These are phyloP conservation scores for Xylariales sp. DNA, from an alignment of 2,329 filamentous ascomycete species.

Conservation along the genomic window DNA sequence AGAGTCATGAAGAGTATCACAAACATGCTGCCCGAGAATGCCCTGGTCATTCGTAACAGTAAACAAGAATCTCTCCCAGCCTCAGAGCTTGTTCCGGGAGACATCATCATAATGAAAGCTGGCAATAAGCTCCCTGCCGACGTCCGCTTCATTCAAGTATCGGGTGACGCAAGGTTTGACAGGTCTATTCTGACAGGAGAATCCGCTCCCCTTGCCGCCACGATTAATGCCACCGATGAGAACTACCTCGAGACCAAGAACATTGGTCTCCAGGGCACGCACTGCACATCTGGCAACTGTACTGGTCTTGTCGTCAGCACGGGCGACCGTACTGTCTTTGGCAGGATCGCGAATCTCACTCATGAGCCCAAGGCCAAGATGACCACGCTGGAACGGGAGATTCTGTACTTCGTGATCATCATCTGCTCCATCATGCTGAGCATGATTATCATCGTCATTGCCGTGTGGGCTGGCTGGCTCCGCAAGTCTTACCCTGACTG, in stretches of 20 bases:
- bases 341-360: slow-evolving; percentile 68
- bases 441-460: slow-evolving; percentile 61
- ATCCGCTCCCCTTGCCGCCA: slow-evolving; percentile 39
- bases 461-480: slow-evolving; percentile 70
- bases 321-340: slow-evolving; percentile 70
- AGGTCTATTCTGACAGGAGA: slow-evolving; percentile 66
- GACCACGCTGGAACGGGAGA: slow-evolving; percentile 68
- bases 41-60: slow-evolving; percentile 60
- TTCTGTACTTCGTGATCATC: slow-evolving; percentile 67
- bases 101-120: slow-evolving; percentile 62
- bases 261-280: slow-evolving; percentile 75
- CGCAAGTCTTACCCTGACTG: slow-evolving; percentile 61
- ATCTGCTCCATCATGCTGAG: slow-evolving; percentile 64
- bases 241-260: slow-evolving; percentile 75
- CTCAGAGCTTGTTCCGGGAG: slow-evolving; percentile 65
- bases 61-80: slow-evolving; percentile 43
- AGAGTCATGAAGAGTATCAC: slow-evolving; percentile 77
- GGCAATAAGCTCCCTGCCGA: slow-evolving; percentile 74
- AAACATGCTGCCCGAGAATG: slow-evolving; percentile 73
- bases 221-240: slow-evolving; percentile 56
- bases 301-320: slow-evolving; percentile 67
- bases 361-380: slow-evolving; percentile 63
- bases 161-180: slow-evolving; percentile 68
- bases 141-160: slow-evolving; percentile 64
- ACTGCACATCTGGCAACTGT: slow-evolving; percentile 59